Evolutionary conservation across 257 asterid species (phyloP), one percentile per base, ranked within the genome.

Genomic region (Nicotiana tabacum): DNA sequence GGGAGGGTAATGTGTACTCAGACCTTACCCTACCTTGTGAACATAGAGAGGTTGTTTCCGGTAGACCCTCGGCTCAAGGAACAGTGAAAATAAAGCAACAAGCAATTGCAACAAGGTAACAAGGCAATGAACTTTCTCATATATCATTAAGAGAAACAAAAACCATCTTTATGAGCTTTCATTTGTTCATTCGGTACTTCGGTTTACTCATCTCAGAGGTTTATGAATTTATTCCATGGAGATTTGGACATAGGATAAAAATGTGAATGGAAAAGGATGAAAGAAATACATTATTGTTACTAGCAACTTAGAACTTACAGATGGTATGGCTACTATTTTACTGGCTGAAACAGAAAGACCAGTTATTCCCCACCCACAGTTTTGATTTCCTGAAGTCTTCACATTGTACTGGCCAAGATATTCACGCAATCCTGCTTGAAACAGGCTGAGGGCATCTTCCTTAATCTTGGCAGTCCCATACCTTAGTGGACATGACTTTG

Each of bases 331-430:
- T 81, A 88, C 90, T 11, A 96, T 93, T 92, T 94, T 96, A 88
- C 97, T 92, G 83, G 99, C 99, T 46, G 97, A 88, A 84, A 96
- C 85, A 7, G 99, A 92, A 83, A 96, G 97, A 82, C 95, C 95
- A 79, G 97, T 93, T 85, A 96, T 91, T 76, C 96, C 93, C 99
- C 99, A 96, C 60, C 90, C 92, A 18, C 84, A 89, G 24, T 81
- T 86, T 83, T 89, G 89, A 88, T 78, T 58, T 78, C 91, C 90
- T 58, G 89, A 87, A 43, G 84, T 77, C 80, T 84, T 87, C 55
- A 65, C 87, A 77, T 86, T 88, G 83, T 77, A 84, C 48, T 83
- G 69, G 57, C 97, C 97, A 89, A 90, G 76, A 90, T 87, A 96
- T 82, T 96, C 98, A 74, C 98, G 98, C 56, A 96, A 85, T 61